These are phyloP conservation scores for Fusarium poae DNA, from an alignment of 2,329 filamentous ascomycete genomes.

Conservation along the genomic window DNA sequence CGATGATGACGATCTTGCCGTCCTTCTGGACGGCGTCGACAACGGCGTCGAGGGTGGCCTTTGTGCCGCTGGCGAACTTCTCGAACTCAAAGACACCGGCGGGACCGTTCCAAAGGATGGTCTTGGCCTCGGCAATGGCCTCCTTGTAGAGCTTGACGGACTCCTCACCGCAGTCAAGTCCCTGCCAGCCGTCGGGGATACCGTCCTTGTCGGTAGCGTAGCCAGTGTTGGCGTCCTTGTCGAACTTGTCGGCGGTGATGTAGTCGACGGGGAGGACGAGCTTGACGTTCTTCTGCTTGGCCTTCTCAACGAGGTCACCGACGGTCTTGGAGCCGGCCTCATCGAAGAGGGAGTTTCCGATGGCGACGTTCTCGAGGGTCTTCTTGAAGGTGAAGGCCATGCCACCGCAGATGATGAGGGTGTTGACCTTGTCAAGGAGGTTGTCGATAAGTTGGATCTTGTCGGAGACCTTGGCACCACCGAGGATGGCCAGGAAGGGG, in stretches of 20 bases:
- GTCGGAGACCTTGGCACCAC: slow-evolving; percentile 98
- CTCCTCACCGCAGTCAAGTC: slow-evolving; percentile 93
- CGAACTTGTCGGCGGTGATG: slow-evolving; percentile 95
- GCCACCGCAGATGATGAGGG: slow-evolving; percentile 92
- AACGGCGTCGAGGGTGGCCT: slow-evolving; percentile 89
- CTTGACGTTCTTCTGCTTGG: slow-evolving; percentile 95
- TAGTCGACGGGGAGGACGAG: slow-evolving; percentile 95
- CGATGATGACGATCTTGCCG: slow-evolving; percentile 98
- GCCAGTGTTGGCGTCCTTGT: slow-evolving; percentile 82
- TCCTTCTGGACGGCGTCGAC: slow-evolving; percentile 79
- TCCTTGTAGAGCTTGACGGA: slow-evolving; percentile 89
- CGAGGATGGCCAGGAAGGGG: slow-evolving; percentile 98
- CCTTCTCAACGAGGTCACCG: slow-evolving; percentile 88
- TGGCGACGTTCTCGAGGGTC: slow-evolving; percentile 90
- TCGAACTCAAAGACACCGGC: slow-evolving; percentile 98
- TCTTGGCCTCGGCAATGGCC: slow-evolving; percentile 89
- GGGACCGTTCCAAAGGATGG: slow-evolving; percentile 99
- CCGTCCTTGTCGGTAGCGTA: slow-evolving; percentile 87
- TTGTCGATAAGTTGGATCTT: slow-evolving; percentile 99
- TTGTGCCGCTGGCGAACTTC: slow-evolving; percentile 91
- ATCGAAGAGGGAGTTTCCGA: slow-evolving; percentile 92
- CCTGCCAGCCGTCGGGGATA: slow-evolving; percentile 98
- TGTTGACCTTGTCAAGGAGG: slow-evolving; percentile 97
- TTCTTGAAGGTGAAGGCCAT: slow-evolving; percentile 99
- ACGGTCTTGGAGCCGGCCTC: slow-evolving; percentile 95